Conservation (phyloP, 345 rosid genomes). For the Arabis hirsuta region DNA sequence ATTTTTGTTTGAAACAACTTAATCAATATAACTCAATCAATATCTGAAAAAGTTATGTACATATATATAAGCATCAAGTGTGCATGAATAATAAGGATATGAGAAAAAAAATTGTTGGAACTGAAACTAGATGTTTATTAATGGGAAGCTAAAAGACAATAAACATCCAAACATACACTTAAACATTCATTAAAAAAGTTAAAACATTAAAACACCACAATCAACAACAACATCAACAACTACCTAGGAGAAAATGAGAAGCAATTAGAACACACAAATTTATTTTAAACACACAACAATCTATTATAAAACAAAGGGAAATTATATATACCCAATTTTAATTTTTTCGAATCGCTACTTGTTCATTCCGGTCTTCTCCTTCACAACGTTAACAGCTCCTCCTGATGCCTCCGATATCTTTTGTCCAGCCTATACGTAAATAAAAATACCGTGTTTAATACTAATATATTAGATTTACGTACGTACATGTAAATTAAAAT, state of each 20-base stretch:
- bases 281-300: conserved; percentile 28
- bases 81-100: not conserved
- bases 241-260: conserved; percentile 29
- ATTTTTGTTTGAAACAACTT: not conserved
- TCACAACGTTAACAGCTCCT: conserved; percentile 69
- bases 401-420: conserved; percentile 55
- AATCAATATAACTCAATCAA: not conserved
- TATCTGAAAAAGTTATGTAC: not conserved
- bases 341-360: conserved; percentile 25
- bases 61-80: not conserved
- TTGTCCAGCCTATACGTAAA: conserved; percentile 54
- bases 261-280: conserved; percentile 22
- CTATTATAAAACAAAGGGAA: not conserved
- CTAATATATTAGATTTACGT: not conserved
- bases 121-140: conserved; percentile 18
- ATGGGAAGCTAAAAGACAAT: not conserved
- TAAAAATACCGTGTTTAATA: not conserved
- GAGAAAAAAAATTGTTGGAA: not conserved
- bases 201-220: conserved; percentile 5
- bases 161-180: conserved; percentile 3
- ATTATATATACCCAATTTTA: not conserved
- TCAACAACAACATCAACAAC: not conserved
- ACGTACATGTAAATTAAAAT: not conserved
- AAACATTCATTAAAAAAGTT: too few species aligned
- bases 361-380: conserved; percentile 63